Base-by-base conservation (phyloP, 2,329 filamentous ascomycete species). In the Stagonosporopsis chrysanthemi region DNA sequence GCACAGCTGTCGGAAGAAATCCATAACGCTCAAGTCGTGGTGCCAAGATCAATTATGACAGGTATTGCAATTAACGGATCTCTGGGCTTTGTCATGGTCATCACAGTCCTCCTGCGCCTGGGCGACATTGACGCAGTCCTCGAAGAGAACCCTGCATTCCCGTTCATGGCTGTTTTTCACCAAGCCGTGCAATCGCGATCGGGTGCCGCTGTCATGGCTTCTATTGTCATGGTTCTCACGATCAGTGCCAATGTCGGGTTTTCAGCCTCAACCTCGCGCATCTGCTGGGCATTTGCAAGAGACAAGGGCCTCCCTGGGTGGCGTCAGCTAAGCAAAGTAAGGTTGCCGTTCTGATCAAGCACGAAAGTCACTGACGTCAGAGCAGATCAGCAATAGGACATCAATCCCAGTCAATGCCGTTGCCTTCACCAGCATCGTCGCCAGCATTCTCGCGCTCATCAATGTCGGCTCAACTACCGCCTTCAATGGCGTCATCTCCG, bases 131-230 rank as follows among this genome's bases (percentile, higher is more conserved):
- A 77, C 4, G 63, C 61, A 0, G 71, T 71, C 0, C 49, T 74
- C 4, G 54, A 52, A 17, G 66, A 55, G 55, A 67, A 63, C 79
- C 83, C 4, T 79, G 83, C 65, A 78, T 73, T 70, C n/a, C 70
- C 70, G 0, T 72, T 69, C 45, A 81, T 84, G 1, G 81, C 83
- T 3, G 63, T 83, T 28, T 83, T 86, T 43, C 61, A 64, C n/a
- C 53, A 63, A 5, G 69, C 66, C 1, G 63, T 67, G 0, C 54
- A 62, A 19, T 74, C 71, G 1, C 60, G 51, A 0, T 23, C 64
- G 2, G 79, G 78, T 1, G 79, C 82, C 2, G 81, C 79, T 6
- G 76, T 78, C 7, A 80, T 86, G 74, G 75, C 64, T 1, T 62
- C 64, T 1, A 49, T 72, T 4, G 45, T 74, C 2, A 58, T 70